phyloP scores from a whole-genome alignment of 352 stramenopile genomes.

The Phytophthora parvispora region DNA sequence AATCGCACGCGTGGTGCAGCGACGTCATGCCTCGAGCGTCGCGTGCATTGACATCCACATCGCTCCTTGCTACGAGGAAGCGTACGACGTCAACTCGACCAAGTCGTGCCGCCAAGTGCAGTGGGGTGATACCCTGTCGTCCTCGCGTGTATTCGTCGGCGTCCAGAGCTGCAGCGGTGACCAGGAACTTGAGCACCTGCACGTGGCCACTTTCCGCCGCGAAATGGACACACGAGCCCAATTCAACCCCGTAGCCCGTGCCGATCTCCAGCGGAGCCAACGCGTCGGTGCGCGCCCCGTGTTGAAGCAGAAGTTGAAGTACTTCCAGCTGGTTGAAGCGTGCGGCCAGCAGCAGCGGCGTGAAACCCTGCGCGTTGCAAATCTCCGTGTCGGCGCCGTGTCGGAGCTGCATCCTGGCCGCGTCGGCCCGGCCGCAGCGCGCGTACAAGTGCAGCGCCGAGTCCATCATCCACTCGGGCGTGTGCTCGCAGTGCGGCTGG shows the following conservation, averaged over 20 bases:
- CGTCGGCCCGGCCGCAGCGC: slow-evolving; percentile 31
- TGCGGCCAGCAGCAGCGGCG: slow-evolving; percentile 40
- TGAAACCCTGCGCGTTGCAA: slow-evolving; percentile 35
- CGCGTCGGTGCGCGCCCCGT: slow-evolving; percentile 33
- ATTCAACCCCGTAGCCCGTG: slow-evolving; percentile 4
- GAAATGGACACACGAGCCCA: slow-evolving; percentile 31
- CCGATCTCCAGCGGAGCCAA: slow-evolving; percentile 19
- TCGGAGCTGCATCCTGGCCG: slow-evolving; percentile 37
- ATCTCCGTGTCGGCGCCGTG: slow-evolving; percentile 42
- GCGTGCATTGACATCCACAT: slow-evolving; percentile 30
- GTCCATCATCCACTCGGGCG: slow-evolving; percentile 29
- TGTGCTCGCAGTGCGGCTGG: slow-evolving; percentile 1
- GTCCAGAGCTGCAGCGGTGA: slow-evolving; percentile 36
- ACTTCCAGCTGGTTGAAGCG: slow-evolving; percentile 43
- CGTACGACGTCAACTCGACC: slow-evolving; percentile 35
- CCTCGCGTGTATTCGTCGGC: slow-evolving; percentile 14
- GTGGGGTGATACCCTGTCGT: slow-evolving; percentile 23
- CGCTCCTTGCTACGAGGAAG: slow-evolving; percentile 31
- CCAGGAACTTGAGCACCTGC: slow-evolving; percentile 36
- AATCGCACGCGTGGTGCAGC: slow-evolving; percentile 49
- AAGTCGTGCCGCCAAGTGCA: slow-evolving; percentile 46
- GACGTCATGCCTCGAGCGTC: slow-evolving; percentile 50
- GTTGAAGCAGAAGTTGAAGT: slow-evolving; percentile 43
- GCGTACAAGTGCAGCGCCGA: slow-evolving; percentile 53
- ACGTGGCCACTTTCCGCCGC: slow-evolving; percentile 29